A percentile compares a stretch with the other conserved stretches of the same genome.
These are phyloP conservation scores for Podosphaera fusca DNA, from an alignment of 2,329 filamentous ascomycete species.

Conservation along the genomic window DNA sequence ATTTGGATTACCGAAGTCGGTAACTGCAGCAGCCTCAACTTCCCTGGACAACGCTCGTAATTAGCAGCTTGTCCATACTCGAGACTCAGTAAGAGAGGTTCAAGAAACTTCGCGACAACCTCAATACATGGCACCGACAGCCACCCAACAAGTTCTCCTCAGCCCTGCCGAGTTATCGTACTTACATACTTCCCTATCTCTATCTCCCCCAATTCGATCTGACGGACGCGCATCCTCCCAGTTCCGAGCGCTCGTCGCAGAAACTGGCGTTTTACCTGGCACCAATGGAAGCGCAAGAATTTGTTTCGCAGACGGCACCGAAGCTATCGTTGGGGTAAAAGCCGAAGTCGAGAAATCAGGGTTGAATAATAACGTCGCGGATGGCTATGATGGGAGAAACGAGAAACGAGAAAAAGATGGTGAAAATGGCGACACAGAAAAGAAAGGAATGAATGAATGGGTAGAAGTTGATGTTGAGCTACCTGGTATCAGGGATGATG, in stretches of 20 bases:
- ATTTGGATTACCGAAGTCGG: too few species aligned
- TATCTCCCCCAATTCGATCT: constrained; percentile 64
- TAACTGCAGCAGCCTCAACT: too few species aligned
- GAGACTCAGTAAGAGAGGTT: too few species aligned
- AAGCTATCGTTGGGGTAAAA: constrained; percentile 89
- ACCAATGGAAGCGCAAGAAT: constrained; percentile 85
- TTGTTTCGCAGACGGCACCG: constrained; percentile 83
- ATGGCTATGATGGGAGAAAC: constrained; percentile 8
- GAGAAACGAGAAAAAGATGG: constrained; percentile 1
- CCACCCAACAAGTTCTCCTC: constrained; percentile 45
- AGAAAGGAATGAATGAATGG: constrained; percentile 42
- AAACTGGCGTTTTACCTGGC: constrained; percentile 70
- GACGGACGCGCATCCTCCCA: constrained; percentile 65
- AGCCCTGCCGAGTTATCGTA: constrained; percentile 94
- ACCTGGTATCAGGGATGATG: constrained; percentile 74
- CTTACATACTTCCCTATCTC: constrained; percentile 66
- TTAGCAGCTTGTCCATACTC: too few species aligned
- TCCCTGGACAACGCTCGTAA: too few species aligned
- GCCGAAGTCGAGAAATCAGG: constrained; percentile 67
- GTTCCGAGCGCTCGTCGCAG: constrained; percentile 76
- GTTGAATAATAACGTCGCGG: constrained; percentile 8
- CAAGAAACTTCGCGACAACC: background rate
- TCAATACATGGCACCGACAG: constrained; percentile 27
- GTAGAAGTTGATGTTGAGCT: constrained; percentile 82
- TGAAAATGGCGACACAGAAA: constrained; percentile 15